Conservation (phyloP, 306 rosid species). For the Ochetophila trinervis region DNA sequence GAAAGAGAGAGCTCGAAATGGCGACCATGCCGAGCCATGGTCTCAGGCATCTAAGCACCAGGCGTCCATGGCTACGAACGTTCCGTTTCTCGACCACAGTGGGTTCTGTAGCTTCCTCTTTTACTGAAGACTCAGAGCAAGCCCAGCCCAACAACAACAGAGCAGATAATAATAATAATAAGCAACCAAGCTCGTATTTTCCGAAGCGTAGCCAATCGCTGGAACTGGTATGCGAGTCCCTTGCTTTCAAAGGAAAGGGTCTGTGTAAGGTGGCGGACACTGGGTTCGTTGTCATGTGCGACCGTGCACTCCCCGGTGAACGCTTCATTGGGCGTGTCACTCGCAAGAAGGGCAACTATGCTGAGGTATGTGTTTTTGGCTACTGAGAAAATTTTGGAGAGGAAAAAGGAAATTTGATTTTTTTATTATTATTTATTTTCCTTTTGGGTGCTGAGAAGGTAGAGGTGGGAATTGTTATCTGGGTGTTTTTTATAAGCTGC, state of each 20-base stretch:
- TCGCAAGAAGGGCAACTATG: slow-evolving; percentile 74
- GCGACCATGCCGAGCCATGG: slow-evolving; percentile 59
- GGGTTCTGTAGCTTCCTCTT: slow-evolving; percentile 33
- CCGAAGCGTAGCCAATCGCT: slow-evolving; percentile 88
- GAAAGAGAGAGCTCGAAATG: slow-evolving; percentile 36
- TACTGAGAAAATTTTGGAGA: background rate
- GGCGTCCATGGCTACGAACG: slow-evolving; percentile 43
- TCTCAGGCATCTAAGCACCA: slow-evolving; percentile 38
- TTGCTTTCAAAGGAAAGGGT: slow-evolving; percentile 89
- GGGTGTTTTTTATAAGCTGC: background rate
- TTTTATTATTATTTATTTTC: background rate
- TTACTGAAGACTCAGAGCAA: slow-evolving; percentile 39
- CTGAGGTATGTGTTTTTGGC: slow-evolving; percentile 53
- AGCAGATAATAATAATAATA: background rate
- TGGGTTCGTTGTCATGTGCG: slow-evolving; percentile 85
- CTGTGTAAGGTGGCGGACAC: slow-evolving; percentile 74
- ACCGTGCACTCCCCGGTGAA: slow-evolving; percentile 94
- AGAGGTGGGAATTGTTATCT: background rate
- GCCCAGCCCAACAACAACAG: slow-evolving; percentile 17
- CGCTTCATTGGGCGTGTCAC: slow-evolving; percentile 86
- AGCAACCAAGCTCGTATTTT: slow-evolving; percentile 43
- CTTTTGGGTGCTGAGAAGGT: background rate
- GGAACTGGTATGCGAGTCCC: slow-evolving; percentile 77
- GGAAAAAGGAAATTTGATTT: background rate
- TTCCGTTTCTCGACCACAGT: slow-evolving; percentile 34